Percentiles rank a stretch among this genome's conserved stretches.
Evolutionary conservation across 2,329 filamentous ascomycete genomes (phyloP).

Genomic region (Geosmithia flava): DNA sequence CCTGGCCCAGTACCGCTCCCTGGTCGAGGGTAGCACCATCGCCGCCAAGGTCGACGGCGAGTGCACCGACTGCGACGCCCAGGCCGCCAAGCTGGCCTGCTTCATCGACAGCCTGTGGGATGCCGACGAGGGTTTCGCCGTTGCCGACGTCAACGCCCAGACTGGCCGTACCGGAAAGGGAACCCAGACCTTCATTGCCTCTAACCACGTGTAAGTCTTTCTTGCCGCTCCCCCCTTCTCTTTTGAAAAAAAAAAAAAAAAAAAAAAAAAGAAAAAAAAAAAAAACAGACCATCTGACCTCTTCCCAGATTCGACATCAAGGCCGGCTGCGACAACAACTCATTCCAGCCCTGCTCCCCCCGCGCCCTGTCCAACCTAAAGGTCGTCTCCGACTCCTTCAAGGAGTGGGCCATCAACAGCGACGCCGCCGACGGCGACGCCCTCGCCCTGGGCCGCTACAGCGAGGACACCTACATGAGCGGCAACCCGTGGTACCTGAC

Average conservation of each 20-base stretch:
- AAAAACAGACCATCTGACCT: too few relatives aligned
- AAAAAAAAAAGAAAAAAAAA: too few relatives aligned
- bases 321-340: conserved; percentile 52
- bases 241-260: too few relatives aligned
- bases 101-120: conserved; percentile 68
- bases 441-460: conserved; percentile 52
- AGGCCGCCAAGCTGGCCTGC: conserved; percentile 61
- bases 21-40: conserved; percentile 54
- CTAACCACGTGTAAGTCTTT: conserved; percentile 46
- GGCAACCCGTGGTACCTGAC: conserved; percentile 76
- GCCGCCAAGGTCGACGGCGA: conserved; percentile 50
- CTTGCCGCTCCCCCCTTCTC: too few relatives aligned
- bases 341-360: conserved; percentile 68
- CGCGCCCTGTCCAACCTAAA: conserved; percentile 65
- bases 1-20: conserved; percentile 50
- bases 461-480: conserved; percentile 62
- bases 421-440: conserved; percentile 48
- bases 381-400: conserved; percentile 62
- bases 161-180: conserved; percentile 57
- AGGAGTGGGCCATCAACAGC: conserved; percentile 55
- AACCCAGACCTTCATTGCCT: conserved; percentile 54
- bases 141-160: conserved; percentile 56
- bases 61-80: conserved; percentile 46
- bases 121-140: conserved; percentile 41
- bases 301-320: conserved; percentile 46